Percentiles rank a stretch among this genome's conserved stretches.
Evolutionary conservation across 306 rosid species (phyloP).

Genomic region (Astragalus membranaceus): DNA sequence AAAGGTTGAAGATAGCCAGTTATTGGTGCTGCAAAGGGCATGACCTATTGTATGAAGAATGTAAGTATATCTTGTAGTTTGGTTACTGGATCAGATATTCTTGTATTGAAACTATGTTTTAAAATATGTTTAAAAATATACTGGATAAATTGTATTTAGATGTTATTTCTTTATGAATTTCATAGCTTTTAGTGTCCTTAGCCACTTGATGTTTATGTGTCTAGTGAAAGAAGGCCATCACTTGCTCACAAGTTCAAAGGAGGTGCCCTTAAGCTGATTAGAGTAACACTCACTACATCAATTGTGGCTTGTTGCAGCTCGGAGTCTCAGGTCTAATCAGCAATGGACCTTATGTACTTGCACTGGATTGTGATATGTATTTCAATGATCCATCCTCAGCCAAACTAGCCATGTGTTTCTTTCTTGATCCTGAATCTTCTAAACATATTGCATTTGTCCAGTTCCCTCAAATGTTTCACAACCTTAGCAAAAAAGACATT

Average conservation of each 20-base stretch:
- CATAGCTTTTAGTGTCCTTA: too few relatives aligned
- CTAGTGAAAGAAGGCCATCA: slow-evolving; percentile 37
- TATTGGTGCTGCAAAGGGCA: too few relatives aligned
- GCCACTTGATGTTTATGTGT: slow-evolving; percentile 29
- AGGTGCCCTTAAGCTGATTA: slow-evolving; percentile 29
- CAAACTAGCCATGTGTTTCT: slow-evolving; percentile 67
- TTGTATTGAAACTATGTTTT: too few relatives aligned
- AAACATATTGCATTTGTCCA: slow-evolving; percentile 33
- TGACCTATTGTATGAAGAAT: too few relatives aligned
- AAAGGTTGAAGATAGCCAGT: too few relatives aligned
- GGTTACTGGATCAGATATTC: too few relatives aligned
- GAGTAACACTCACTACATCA: not conserved
- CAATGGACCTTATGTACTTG: slow-evolving; percentile 49
- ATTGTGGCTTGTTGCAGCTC: slow-evolving; percentile 35
- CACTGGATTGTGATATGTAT: slow-evolving; percentile 62
- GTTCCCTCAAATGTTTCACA: slow-evolving; percentile 53
- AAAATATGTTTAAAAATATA: too few relatives aligned
- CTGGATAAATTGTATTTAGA: too few relatives aligned
- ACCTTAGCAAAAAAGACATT: slow-evolving; percentile 42
- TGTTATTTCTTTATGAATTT: too few relatives aligned
- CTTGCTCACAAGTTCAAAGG: slow-evolving; percentile 35
- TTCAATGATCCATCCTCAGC: slow-evolving; percentile 62
- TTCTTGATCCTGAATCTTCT: slow-evolving; percentile 43
- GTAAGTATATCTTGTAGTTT: too few relatives aligned
- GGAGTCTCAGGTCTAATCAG: slow-evolving; percentile 57